Evolutionary conservation across 495 filamentous ascomycete species (phyloP), one percentile per base, ranked within the genome.

Genomic region (Penicillium canescens): DNA sequence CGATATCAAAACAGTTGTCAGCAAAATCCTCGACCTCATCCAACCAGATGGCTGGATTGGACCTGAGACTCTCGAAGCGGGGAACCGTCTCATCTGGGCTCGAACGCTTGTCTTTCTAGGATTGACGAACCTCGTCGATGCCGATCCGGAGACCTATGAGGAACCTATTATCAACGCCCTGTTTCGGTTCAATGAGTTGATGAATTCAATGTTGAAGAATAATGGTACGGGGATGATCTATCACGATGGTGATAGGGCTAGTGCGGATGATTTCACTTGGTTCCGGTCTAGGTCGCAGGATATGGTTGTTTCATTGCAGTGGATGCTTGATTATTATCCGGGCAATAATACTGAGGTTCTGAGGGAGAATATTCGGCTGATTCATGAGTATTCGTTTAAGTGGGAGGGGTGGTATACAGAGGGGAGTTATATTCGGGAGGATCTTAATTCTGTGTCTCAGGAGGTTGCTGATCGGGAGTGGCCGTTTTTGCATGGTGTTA

Each of bases 1-100:
- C 1, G 83, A 88, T 51, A 77, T 83, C 6, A 69, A 77, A 23
- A 48, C 68, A 11, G 71, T 74, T 35, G 55, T 79, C 16, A 70
- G 80, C 44, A 74, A 78, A 50, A 70, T 86, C 1, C 69, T 87
- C 16, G 66, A 65, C 11, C 72, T 75, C 42, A 80, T 86, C 43
- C 71, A 76, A 14, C 18, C 55, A 1, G 85, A 86, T 64, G 84
- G 84, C 11, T 87, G 84, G 83, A 59, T 87, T 28, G 82, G 84
- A 2, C 80, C 80, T 0, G 84, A 86, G 66, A 79, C 70, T 0
- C 14, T 59, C n/a, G 71, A 54, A 3, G 52, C 58, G 12, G 55
- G 69, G 13, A 63, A 68, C 5, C 67, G 82, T 50, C 73, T 78
- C 34, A 63, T 86, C 46, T 85, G 82, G 84, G 82, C 71, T 12